These are phyloP conservation scores for Argentina anserina DNA, from an alignment of 306 rosid genomes.

Conservation along the genomic window DNA sequence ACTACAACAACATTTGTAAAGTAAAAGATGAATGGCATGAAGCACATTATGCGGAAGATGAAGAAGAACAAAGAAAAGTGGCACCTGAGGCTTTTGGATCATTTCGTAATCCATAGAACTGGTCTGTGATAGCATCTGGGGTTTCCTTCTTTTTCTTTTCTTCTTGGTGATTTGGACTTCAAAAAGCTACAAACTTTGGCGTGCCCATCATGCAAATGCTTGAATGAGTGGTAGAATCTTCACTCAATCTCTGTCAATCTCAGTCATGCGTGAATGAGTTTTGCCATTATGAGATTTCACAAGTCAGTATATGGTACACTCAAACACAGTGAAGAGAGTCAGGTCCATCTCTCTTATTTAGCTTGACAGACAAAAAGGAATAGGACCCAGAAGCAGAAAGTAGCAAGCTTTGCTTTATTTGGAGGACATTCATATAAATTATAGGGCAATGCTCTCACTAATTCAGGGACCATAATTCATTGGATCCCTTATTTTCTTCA, in stretches of 20 bases:
- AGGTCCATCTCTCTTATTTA: not conserved
- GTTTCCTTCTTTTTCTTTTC: not conserved
- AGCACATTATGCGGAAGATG: not conserved
- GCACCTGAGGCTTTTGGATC: conserved; percentile 93
- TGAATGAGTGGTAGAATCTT: not conserved
- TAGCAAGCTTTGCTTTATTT: not conserved
- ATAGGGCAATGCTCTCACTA: not conserved
- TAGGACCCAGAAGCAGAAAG: conserved; percentile 11
- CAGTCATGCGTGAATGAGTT: not conserved
- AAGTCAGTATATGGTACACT: not conserved
- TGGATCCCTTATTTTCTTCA: conserved; percentile 4
- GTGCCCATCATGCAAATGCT: not conserved
- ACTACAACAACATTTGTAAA: conserved; percentile 21
- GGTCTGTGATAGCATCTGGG: not conserved
- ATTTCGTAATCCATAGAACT: conserved; percentile 77
- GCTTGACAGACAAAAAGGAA: not conserved
- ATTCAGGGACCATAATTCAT: not conserved
- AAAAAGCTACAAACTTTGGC: not conserved
- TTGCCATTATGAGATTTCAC: conserved; percentile 2
- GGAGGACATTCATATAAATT: not conserved
- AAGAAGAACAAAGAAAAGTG: conserved; percentile 9
- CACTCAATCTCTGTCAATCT: not conserved
- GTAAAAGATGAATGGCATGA: not conserved
- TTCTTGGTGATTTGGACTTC: not conserved
- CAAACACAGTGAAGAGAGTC: not conserved